Conservation (phyloP, 306 rosid species). For the Cyclanthera cordifolia region DNA sequence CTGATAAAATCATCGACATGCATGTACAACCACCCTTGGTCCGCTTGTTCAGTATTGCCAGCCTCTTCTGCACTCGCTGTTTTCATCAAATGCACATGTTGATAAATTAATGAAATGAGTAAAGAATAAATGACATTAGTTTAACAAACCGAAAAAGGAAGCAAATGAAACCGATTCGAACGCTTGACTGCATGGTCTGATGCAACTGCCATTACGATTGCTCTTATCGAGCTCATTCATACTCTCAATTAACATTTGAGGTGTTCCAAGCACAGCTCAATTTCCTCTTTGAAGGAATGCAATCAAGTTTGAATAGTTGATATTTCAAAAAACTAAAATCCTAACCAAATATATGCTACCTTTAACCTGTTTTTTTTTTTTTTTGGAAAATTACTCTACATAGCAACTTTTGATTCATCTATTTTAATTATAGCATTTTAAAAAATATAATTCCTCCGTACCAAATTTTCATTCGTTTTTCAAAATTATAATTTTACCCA, state of each 20-base stretch:
- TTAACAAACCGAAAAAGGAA: background rate
- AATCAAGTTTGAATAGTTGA: background rate
- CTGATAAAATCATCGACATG: slow-evolving; percentile 71
- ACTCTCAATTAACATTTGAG: background rate
- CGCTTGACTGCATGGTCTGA: background rate
- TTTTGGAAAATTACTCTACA: no score
- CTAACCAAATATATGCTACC: no score
- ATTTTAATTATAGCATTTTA: no score
- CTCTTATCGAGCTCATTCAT: background rate
- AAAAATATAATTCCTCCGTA: no score
- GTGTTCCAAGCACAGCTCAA: background rate
- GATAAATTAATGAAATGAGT: slow-evolving; percentile 8
- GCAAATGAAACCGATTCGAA: background rate
- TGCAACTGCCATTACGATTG: background rate
- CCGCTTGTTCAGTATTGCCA: slow-evolving; percentile 76
- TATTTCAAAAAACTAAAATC: no score
- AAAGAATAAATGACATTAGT: background rate
- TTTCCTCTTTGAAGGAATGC: background rate
- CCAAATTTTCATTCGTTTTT: no score
- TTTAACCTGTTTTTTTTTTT: no score
- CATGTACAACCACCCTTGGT: slow-evolving; percentile 88
- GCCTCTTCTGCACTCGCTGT: slow-evolving; percentile 93
- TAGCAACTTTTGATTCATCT: no score
- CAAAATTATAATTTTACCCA: no score
- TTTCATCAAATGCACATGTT: slow-evolving; percentile 19